A percentile compares a stretch with the other conserved stretches of the same genome.
phyloP scores from a whole-genome alignment of 78 protist species.

The Speleostelium caveatum region DNA sequence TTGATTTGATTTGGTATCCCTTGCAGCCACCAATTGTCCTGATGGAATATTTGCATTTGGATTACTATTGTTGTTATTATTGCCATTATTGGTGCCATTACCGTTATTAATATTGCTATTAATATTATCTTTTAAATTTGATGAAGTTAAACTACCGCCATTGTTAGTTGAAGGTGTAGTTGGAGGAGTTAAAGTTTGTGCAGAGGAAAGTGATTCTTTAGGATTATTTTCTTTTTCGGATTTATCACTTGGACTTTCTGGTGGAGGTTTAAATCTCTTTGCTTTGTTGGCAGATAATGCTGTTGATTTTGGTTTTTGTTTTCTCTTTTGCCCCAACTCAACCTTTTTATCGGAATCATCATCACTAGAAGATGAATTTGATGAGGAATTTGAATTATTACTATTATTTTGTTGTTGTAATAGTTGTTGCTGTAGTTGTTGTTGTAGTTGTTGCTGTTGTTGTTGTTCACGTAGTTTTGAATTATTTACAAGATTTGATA shows the following conservation, averaged over 20 bases:
- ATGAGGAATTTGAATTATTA: conserved; percentile 1
- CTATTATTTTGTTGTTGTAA: too few species aligned
- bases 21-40: conserved; percentile 58
- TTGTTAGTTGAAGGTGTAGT: neutral
- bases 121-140: neutral
- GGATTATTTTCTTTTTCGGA: neutral
- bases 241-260: neutral
- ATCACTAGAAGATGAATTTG: conserved; percentile 34
- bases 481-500: neutral
- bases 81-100: neutral
- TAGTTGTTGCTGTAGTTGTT: too few species aligned
- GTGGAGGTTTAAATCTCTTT: conserved; percentile 59
- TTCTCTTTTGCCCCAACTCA: conserved; percentile 30
- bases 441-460: conserved; percentile 2
- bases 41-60: neutral
- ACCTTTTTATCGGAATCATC: conserved; percentile 16
- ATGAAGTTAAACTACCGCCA: conserved; percentile 16
- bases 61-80: neutral
- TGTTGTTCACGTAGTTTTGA: neutral
- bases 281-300: conserved; percentile 6
- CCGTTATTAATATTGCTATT: neutral
- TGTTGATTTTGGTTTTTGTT: neutral
- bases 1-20: conserved; percentile 21
- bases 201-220: too few species aligned
- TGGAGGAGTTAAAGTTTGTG: too few species aligned